phyloP scores from a whole-genome alignment of 2,329 filamentous ascomycete species.

The Pseudocercospora fijiensis region DNA sequence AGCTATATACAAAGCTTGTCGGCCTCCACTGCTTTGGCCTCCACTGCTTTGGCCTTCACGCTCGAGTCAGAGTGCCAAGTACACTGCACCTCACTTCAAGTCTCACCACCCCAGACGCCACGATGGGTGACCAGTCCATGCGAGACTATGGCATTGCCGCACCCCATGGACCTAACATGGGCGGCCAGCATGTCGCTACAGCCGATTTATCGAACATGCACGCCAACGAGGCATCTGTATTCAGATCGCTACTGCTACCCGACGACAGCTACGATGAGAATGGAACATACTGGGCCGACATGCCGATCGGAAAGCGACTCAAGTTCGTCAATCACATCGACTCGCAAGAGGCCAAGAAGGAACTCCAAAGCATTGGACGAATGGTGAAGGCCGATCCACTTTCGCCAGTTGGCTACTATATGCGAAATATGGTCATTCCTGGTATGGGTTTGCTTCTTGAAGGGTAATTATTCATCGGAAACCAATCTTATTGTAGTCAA shows the following conservation, averaged over 20 bases:
- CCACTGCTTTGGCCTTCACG: not conserved
- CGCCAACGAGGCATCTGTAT: slow-evolving; percentile 60
- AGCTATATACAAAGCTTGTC: slow-evolving; percentile 4
- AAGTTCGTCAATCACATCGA: slow-evolving; percentile 76
- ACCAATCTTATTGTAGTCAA: not conserved
- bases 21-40: not conserved
- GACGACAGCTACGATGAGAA: slow-evolving; percentile 82
- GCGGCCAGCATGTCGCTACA: slow-evolving; percentile 46
- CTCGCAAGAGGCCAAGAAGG: slow-evolving; percentile 64
- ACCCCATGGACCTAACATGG: slow-evolving; percentile 51
- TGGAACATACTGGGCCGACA: slow-evolving; percentile 90
- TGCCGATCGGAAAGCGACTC: slow-evolving; percentile 67
- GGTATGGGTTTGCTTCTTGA: slow-evolving; percentile 90
- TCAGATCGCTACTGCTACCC: slow-evolving; percentile 78
- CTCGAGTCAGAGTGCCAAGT: not conserved
- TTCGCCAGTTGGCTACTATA: slow-evolving; percentile 80
- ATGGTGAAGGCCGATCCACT: slow-evolving; percentile 89
- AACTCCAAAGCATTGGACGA: slow-evolving; percentile 64
- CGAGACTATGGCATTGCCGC: slow-evolving; percentile 50
- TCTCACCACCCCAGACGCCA: not conserved
- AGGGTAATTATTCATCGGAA: slow-evolving; percentile 52
- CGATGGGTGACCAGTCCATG: slow-evolving; percentile 40
- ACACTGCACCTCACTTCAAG: not conserved
- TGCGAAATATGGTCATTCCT: slow-evolving; percentile 85
- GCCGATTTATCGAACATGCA: slow-evolving; percentile 52